Evolutionary conservation across 108 stramenopile genomes (phyloP).

Genomic region (Cyclotella cryptica): DNA sequence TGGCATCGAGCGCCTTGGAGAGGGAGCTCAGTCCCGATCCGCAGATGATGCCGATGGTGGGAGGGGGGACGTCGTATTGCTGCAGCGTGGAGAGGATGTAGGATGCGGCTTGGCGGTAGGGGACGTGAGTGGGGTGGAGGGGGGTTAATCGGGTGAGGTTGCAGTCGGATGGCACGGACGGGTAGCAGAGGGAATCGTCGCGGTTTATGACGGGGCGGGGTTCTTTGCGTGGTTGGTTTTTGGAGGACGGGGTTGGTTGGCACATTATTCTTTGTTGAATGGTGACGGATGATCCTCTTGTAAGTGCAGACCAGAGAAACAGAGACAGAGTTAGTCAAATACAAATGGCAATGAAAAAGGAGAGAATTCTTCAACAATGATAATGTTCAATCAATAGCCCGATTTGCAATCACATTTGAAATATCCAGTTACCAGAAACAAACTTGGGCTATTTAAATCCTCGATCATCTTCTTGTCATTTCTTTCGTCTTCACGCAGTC

Average conservation of each 20-base stretch:
- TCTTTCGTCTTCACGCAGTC: no score
- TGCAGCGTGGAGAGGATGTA: conserved; percentile 54
- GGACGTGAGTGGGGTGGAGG: conserved; percentile 33
- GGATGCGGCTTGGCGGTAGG: conserved; percentile 73
- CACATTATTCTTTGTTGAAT: not conserved
- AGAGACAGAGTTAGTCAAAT: no score
- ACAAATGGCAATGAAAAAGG: no score
- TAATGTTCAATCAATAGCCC: no score
- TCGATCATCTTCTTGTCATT: no score
- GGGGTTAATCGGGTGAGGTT: not conserved
- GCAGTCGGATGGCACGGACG: not conserved
- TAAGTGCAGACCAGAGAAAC: no score
- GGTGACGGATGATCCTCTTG: not conserved
- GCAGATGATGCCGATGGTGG: conserved; percentile 88
- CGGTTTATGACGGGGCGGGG: not conserved
- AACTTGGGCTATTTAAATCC: no score
- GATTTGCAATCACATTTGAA: no score
- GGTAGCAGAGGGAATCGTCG: conserved; percentile 8
- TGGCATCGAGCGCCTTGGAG: conserved; percentile 64
- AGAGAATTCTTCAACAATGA: no score
- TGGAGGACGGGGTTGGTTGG: not conserved
- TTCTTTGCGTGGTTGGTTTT: not conserved
- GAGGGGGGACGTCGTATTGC: conserved; percentile 44
- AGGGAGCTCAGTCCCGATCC: conserved; percentile 89
- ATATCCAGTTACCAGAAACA: no score